Evolutionary conservation across 2,329 filamentous ascomycete species (phyloP).

Genomic region (Pseudogymnoascus sp.): DNA sequence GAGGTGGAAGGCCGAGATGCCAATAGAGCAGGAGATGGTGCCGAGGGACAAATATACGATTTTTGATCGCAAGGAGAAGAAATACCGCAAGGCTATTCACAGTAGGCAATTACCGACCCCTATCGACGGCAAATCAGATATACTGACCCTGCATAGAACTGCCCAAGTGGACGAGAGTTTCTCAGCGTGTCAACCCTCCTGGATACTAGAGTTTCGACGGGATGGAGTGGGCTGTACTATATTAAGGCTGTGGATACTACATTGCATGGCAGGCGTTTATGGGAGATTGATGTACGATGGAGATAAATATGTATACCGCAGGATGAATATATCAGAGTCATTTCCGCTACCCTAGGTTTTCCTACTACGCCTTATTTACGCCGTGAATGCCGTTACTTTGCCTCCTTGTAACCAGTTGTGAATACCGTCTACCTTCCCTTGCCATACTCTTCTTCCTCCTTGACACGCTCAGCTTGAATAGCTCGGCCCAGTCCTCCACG

Average conservation of each 20-base stretch:
- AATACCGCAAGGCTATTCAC: conserved; percentile 93
- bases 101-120: conserved; percentile 54
- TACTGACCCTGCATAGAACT: conserved; percentile 47
- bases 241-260: conserved; percentile 20
- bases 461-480: conserved; percentile 54
- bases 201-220: conserved; percentile 59
- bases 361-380: conserved; percentile 6
- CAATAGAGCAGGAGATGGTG: conserved; percentile 89
- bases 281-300: conserved; percentile 7
- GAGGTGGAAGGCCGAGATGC: conserved; percentile 93
- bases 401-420: not conserved
- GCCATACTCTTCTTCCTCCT: conserved; percentile 52
- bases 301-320: conserved; percentile 8
- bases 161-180: conserved; percentile 91
- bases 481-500: conserved; percentile 82
- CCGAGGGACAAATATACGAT: conserved; percentile 96
- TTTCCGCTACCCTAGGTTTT: conserved; percentile 2
- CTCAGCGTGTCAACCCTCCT: conserved; percentile 86
- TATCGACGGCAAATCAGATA: conserved; percentile 11
- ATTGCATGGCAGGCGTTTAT: conserved; percentile 25
- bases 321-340: conserved; percentile 4
- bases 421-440: conserved; percentile 39
- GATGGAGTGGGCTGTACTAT: conserved; percentile 15
- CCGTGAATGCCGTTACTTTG: conserved; percentile 2
- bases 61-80: conserved; percentile 93